Conservation (phyloP, 2,329 filamentous ascomycete genomes). For the Penicillium paneum region DNA sequence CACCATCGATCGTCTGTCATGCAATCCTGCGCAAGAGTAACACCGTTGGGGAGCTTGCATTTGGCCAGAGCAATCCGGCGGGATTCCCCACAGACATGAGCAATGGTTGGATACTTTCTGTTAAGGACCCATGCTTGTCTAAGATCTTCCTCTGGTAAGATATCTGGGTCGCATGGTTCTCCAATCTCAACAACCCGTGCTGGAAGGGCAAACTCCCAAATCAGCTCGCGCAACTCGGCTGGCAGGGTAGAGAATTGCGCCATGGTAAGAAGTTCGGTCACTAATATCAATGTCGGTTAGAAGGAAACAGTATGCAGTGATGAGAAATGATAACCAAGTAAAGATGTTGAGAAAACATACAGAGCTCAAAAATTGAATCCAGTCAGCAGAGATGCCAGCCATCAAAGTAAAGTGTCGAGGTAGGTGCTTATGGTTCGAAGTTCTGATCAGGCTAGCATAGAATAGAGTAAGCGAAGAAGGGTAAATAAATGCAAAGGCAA, state of each 20-base stretch:
- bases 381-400: neutral
- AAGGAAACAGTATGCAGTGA: neutral
- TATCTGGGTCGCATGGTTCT: constrained; percentile 1
- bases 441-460: neutral
- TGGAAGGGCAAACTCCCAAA: constrained; percentile 1
- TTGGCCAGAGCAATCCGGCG: neutral
- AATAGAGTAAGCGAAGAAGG: neutral
- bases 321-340: neutral
- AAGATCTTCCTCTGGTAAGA: constrained; percentile 2
- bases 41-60: neutral
- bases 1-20: neutral
- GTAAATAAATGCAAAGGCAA: neutral
- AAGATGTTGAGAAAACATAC: neutral
- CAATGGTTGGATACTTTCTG: neutral
- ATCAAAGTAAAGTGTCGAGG: neutral
- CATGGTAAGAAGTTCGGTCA: neutral
- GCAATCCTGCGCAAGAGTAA: neutral
- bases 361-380: neutral
- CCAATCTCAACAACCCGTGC: constrained; percentile 1
- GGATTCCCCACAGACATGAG: neutral
- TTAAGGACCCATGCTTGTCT: neutral
- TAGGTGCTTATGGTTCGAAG: neutral
- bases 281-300: neutral
- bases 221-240: neutral
- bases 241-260: neutral